A percentile compares a stretch with the other conserved stretches of the same genome.
Conservation (phyloP, 257 asterid genomes). For the Oldenlandia corymbosa region DNA sequence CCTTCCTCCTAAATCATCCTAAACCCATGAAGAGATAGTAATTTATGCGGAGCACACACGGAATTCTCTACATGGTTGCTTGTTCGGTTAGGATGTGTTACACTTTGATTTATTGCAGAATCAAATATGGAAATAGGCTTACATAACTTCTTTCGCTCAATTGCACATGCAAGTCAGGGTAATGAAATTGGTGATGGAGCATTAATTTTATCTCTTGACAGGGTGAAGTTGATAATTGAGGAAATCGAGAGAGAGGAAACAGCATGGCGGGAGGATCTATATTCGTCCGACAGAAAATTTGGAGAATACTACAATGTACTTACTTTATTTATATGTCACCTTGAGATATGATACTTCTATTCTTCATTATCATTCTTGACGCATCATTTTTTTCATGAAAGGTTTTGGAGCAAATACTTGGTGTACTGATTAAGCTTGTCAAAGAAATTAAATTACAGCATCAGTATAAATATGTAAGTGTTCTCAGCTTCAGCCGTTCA, state of each 20-base stretch:
- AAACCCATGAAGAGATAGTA: background rate
- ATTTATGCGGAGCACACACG: background rate
- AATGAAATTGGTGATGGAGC: background rate
- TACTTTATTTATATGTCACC: constrained; percentile 10
- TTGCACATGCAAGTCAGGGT: background rate
- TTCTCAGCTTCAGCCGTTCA: background rate
- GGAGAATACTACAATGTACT: constrained; percentile 85
- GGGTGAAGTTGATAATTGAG: constrained; percentile 87
- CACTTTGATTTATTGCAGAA: background rate
- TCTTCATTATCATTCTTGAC: constrained; percentile 2
- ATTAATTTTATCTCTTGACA: constrained; percentile 32
- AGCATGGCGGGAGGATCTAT: constrained; percentile 84
- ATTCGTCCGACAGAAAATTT: constrained; percentile 93
- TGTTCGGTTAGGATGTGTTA: background rate
- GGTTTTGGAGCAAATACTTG: constrained; percentile 99
- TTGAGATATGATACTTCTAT: constrained; percentile 5
- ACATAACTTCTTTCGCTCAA: background rate
- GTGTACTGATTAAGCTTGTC: constrained; percentile 95
- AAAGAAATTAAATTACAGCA: constrained; percentile 91
- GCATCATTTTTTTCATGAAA: constrained; percentile 30
- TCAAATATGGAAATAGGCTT: background rate
- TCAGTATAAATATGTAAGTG: constrained; percentile 92
- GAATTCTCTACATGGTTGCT: background rate
- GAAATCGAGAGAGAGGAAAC: constrained; percentile 98
- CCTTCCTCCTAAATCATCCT: background rate